These are phyloP conservation scores for Magnolia sinica DNA, from an alignment of 164 flowering plant species.

Conservation along the genomic window DNA sequence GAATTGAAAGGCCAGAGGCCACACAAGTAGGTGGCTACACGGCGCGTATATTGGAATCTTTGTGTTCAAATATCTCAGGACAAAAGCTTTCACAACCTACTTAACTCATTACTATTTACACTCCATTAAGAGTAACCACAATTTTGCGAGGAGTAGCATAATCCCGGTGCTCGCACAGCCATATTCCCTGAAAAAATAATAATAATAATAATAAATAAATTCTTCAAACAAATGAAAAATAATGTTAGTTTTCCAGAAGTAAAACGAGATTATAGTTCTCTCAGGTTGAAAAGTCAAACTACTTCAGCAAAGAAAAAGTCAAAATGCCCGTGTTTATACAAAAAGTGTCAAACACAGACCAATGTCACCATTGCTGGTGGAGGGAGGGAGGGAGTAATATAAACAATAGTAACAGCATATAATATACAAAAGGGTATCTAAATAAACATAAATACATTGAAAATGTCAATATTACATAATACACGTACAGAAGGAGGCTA, in stretches of 20 bases:
- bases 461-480: too few relatives aligned
- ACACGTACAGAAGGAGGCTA: too few relatives aligned
- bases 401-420: neutral
- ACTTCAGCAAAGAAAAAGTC: neutral
- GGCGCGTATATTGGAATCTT: too few relatives aligned
- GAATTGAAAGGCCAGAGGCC: too few relatives aligned
- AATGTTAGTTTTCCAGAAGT: neutral
- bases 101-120: slow-evolving; percentile 23
- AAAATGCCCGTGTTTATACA: neutral
- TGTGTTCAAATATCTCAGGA: too few relatives aligned
- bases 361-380: too few relatives aligned
- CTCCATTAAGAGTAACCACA: slow-evolving; percentile 87
- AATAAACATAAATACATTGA: too few relatives aligned
- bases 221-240: neutral
- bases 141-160: slow-evolving; percentile 66
- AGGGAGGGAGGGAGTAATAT: neutral
- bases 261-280: neutral
- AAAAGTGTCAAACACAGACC: neutral
- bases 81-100: neutral
- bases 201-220: neutral
- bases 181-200: slow-evolving; percentile 75
- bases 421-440: neutral
- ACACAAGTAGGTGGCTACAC: too few relatives aligned
- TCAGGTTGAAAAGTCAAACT: neutral
- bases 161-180: slow-evolving; percentile 97